These are phyloP conservation scores for Acanthamoeba castellanii DNA, from an alignment of 208 protist genomes.

Conservation along the genomic window DNA sequence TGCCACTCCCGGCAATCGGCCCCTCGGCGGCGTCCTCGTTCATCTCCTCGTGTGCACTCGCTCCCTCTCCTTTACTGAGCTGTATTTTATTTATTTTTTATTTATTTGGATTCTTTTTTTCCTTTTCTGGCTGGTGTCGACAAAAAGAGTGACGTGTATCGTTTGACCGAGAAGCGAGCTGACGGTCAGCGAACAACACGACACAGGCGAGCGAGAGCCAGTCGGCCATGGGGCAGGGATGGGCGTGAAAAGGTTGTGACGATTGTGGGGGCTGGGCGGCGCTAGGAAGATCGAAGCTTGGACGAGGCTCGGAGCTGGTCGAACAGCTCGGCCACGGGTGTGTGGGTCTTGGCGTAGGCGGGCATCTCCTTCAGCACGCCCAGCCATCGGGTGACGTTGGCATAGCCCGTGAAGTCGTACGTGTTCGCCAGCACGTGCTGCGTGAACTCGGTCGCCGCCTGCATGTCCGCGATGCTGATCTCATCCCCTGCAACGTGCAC, in stretches of 20 bases:
- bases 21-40: background rate
- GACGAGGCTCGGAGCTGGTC: background rate
- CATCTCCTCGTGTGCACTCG: background rate
- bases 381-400: conserved; percentile 2
- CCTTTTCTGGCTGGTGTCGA: too few relatives aligned
- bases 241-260: too few relatives aligned
- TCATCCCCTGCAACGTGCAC: background rate
- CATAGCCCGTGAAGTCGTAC: background rate
- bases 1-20: too few relatives aligned
- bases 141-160: background rate
- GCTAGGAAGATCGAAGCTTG: background rate
- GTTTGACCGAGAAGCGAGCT: background rate
- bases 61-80: too few relatives aligned
- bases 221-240: too few relatives aligned
- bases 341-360: background rate
- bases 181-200: too few relatives aligned
- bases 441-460: conserved; percentile 35
- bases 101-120: too few relatives aligned
- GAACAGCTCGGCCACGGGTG: background rate
- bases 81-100: too few relatives aligned
- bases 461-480: background rate
- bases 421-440: background rate
- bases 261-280: too few relatives aligned
- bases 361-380: background rate
- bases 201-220: too few relatives aligned